Percentiles rank a stretch among this genome's conserved stretches.
Conservation (phyloP, 129 eudicot species). For the Tanacetum coccineum region DNA sequence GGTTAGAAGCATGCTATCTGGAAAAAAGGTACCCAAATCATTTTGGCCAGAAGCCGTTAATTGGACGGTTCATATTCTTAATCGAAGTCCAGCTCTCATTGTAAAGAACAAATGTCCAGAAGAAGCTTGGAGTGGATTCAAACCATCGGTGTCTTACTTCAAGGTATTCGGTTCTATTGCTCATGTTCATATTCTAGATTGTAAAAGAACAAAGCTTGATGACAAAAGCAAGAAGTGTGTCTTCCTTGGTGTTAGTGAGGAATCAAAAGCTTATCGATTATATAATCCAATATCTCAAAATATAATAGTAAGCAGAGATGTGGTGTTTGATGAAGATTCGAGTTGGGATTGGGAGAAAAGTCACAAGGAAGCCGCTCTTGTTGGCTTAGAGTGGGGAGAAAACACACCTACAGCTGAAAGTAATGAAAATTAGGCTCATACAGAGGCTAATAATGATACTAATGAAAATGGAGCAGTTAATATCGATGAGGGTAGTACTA, state of each 20-base stretch:
- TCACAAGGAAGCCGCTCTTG: no score
- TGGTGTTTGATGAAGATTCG: neutral
- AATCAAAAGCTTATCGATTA: neutral
- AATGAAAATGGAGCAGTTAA: no score
- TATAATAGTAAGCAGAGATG: neutral
- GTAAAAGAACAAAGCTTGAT: neutral
- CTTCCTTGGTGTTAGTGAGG: slow-evolving; percentile 6
- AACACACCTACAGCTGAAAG: no score
- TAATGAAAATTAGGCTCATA: no score
- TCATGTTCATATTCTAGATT: neutral
- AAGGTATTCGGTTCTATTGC: neutral
- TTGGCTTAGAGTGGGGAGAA: neutral
- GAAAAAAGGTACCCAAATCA: neutral
- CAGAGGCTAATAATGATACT: no score
- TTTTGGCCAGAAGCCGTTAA: slow-evolving; percentile 5
- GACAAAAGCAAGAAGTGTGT: slow-evolving; percentile 2
- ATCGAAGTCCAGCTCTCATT: neutral
- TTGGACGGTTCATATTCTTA: neutral
- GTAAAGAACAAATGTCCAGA: neutral
- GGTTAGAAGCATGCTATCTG: neutral
- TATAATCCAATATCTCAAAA: neutral
- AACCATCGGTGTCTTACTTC: neutral
- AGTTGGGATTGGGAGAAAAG: neutral
- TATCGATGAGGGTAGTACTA: neutral
- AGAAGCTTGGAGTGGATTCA: neutral